A percentile compares a stretch with the other conserved stretches of the same genome.
Conservation (phyloP, 2,329 filamentous ascomycete genomes). For the Cercospora berteroae region DNA sequence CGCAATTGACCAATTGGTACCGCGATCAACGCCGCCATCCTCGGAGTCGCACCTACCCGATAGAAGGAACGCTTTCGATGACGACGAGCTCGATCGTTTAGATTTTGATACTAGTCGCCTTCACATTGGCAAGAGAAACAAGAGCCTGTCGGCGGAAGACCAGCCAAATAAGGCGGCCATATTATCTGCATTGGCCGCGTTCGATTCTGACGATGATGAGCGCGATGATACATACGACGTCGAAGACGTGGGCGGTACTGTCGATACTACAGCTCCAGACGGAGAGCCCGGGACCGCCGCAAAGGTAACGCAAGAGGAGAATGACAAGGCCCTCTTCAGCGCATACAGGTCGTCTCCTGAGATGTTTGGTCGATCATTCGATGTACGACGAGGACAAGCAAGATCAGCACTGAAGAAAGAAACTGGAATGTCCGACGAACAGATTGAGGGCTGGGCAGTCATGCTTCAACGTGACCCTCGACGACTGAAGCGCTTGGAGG, state of each 20-base stretch:
- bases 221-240: slow-evolving; percentile 95
- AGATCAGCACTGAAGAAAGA: slow-evolving; percentile 67
- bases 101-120: slow-evolving; percentile 64
- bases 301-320: slow-evolving; percentile 38
- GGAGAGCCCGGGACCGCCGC: slow-evolving; percentile 53
- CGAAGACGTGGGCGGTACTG: slow-evolving; percentile 84
- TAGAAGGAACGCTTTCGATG: slow-evolving; percentile 73
- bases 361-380: slow-evolving; percentile 69
- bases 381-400: slow-evolving; percentile 63
- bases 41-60: slow-evolving; percentile 45
- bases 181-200: slow-evolving; percentile 79
- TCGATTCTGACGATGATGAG: slow-evolving; percentile 94
- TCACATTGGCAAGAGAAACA: slow-evolving; percentile 72
- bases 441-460: slow-evolving; percentile 88
- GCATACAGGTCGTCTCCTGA: slow-evolving; percentile 64
- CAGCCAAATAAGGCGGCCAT: slow-evolving; percentile 81
- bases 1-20: slow-evolving; percentile 48
- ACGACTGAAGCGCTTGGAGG: slow-evolving; percentile 67
- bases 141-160: slow-evolving; percentile 53
- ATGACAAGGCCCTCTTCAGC: slow-evolving; percentile 71
- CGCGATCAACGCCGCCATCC: slow-evolving; percentile 56
- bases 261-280: slow-evolving; percentile 61
- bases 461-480: slow-evolving; percentile 76
- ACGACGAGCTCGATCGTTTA: slow-evolving; percentile 75
- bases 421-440: slow-evolving; percentile 88